Conservation (phyloP, 2,329 filamentous ascomycete species). For the Arachnomyces sp. region DNA sequence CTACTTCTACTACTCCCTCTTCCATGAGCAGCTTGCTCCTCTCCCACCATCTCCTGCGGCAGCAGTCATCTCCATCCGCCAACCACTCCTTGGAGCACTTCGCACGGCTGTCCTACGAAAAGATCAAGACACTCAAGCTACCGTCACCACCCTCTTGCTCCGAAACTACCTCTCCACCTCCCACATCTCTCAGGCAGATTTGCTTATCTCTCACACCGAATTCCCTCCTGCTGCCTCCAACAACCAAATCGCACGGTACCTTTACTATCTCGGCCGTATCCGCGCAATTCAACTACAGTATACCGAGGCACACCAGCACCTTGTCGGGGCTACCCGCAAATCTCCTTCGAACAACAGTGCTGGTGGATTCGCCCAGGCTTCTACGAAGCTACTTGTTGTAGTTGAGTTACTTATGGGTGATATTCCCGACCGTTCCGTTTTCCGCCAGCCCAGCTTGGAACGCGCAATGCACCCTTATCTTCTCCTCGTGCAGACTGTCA, state of each 20-base stretch:
- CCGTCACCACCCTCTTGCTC: slow-evolving; percentile 87
- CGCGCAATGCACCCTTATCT: slow-evolving; percentile 86
- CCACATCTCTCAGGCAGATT: slow-evolving; percentile 92
- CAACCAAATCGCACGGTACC: slow-evolving; percentile 93
- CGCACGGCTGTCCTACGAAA: slow-evolving; percentile 94
- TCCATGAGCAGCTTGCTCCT: slow-evolving; percentile 83
- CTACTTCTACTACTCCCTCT: slow-evolving; percentile 96
- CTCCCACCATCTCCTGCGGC: slow-evolving; percentile 83
- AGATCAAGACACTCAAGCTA: slow-evolving; percentile 93
- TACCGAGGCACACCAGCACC: slow-evolving; percentile 90
- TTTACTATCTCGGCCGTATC: slow-evolving; percentile 96
- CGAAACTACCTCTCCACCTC: slow-evolving; percentile 94
- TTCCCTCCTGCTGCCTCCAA: slow-evolving; percentile 92
- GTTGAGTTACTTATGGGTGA: slow-evolving; percentile 98
- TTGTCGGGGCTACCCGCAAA: slow-evolving; percentile 89
- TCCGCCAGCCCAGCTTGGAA: slow-evolving; percentile 83
- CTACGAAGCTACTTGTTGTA: slow-evolving; percentile 90
- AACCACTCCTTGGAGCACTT: slow-evolving; percentile 76
- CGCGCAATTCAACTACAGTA: slow-evolving; percentile 93
- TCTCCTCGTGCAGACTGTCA: slow-evolving; percentile 85
- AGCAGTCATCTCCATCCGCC: slow-evolving; percentile 76
- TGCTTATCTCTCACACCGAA: slow-evolving; percentile 89
- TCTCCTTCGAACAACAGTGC: slow-evolving; percentile 83
- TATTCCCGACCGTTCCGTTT: slow-evolving; percentile 89
- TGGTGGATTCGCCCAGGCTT: slow-evolving; percentile 89